Conservation (phyloP, 768 basidiomycete genomes). For the Lepiota venenata region DNA sequence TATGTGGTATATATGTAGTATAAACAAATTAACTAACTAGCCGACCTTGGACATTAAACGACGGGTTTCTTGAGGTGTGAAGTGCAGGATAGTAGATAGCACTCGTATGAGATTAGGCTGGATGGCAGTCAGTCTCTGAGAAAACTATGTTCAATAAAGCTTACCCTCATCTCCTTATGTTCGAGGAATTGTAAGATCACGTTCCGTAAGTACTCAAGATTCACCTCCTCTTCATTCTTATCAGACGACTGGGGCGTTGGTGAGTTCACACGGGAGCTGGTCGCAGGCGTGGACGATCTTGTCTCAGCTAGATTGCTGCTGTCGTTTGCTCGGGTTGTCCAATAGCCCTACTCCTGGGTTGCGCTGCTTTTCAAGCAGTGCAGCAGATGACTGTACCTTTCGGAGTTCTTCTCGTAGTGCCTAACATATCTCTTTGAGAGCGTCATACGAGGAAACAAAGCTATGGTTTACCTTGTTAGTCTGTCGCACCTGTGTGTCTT, state of each 20-base stretch:
- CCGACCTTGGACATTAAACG: conserved; percentile 85
- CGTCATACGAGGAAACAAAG: not conserved
- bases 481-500: conserved; percentile 66
- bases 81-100: conserved; percentile 86
- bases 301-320: conserved; percentile 37
- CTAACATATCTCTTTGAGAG: conserved; percentile 33
- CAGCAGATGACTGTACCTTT: conserved; percentile 92
- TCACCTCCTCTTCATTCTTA: conserved; percentile 85
- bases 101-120: conserved; percentile 91
- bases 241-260: conserved; percentile 28
- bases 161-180: conserved; percentile 96
- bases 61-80: conserved; percentile 93
- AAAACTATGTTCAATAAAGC: conserved; percentile 24
- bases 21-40: conserved; percentile 3
- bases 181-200: conserved; percentile 97
- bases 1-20: conserved; percentile 7
- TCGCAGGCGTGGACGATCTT: conserved; percentile 33
- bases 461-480: conserved; percentile 69
- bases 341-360: conserved; percentile 95
- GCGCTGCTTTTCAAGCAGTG: conserved; percentile 84
- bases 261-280: conserved; percentile 32
- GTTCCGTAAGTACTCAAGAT: conserved; percentile 93
- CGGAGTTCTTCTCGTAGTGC: conserved; percentile 90
- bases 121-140: conserved; percentile 1
- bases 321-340: conserved; percentile 52